phyloP scores from a whole-genome alignment of 2,329 filamentous ascomycete genomes.

The Stachybotrys chlorohalonatus region DNA sequence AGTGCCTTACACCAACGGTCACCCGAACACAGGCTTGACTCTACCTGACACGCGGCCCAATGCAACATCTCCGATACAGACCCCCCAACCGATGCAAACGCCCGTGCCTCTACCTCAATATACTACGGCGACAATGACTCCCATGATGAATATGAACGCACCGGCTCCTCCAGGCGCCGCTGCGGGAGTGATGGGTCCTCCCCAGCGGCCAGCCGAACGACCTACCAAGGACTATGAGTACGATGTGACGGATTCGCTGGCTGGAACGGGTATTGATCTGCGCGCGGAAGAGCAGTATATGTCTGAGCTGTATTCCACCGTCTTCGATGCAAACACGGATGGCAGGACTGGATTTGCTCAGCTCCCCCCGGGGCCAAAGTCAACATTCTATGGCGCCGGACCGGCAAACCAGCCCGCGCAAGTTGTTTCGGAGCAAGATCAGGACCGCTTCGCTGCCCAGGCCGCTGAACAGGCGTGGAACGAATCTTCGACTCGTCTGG shows the following conservation, averaged over 20 bases:
- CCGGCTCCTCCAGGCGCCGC: conserved; percentile 13
- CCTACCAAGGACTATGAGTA: conserved; percentile 55
- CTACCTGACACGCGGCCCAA: conserved; percentile 23
- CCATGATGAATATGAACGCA: conserved; percentile 14
- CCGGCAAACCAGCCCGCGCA: conserved; percentile 55
- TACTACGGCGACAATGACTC: conserved; percentile 9
- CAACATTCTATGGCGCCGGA: conserved; percentile 55
- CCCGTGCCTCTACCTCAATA: conserved; percentile 16
- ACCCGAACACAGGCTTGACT: conserved; percentile 22
- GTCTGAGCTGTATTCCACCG: conserved; percentile 53
- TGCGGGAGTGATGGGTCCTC: conserved; percentile 42
- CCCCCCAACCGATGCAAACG: conserved; percentile 16
- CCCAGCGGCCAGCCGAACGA: conserved; percentile 52
- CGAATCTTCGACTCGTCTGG: conserved; percentile 53
- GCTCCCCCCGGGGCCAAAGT: conserved; percentile 44
- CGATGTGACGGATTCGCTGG: conserved; percentile 75
- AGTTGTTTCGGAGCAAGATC: conserved; percentile 31
- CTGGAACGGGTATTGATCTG: conserved; percentile 78
- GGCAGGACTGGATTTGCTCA: conserved; percentile 39
- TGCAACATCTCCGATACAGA: conserved; percentile 20
- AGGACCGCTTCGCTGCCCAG: conserved; percentile 58
- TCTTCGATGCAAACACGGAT: conserved; percentile 35
- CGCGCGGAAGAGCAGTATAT: conserved; percentile 79
- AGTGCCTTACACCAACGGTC: conserved; percentile 29
- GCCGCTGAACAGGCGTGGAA: conserved; percentile 57